A percentile compares a stretch with the other conserved stretches of the same genome.
Conservation (phyloP, 2,329 filamentous ascomycete genomes). For the Stachybotrys echinatus region DNA sequence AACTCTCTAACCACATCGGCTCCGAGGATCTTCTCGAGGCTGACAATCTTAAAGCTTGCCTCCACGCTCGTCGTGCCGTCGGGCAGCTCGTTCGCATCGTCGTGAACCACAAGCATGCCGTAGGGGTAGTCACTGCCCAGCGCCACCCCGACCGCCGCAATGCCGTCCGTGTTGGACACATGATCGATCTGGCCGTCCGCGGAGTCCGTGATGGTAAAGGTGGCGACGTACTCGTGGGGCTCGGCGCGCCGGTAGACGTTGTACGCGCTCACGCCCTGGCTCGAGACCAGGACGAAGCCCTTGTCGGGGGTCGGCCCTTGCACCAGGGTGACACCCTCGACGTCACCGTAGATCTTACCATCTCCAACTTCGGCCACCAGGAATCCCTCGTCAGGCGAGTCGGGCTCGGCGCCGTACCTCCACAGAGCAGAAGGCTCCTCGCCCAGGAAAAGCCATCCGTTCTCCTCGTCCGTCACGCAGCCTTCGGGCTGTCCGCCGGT, state of each 20-base stretch:
- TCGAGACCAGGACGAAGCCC: conserved; percentile 47
- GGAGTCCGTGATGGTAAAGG: conserved; percentile 40
- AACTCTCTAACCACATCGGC: conserved; percentile 12
- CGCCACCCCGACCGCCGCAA: conserved; percentile 37
- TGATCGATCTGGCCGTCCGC: conserved; percentile 36
- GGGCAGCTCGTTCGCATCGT: conserved; percentile 46
- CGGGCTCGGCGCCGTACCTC: conserved; percentile 46
- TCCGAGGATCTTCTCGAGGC: conserved; percentile 32
- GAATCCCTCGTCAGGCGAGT: conserved; percentile 25
- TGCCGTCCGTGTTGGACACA: conserved; percentile 49
- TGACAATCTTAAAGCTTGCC: conserved; percentile 46
- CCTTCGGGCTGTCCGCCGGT: conserved; percentile 49
- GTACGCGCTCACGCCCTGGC: conserved; percentile 47
- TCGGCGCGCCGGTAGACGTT: conserved; percentile 42
- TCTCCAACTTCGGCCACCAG: conserved; percentile 38
- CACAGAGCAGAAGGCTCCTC: conserved; percentile 48
- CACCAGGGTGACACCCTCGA: conserved; percentile 48
- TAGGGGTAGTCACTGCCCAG: conserved; percentile 35
- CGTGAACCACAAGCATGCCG: conserved; percentile 45
- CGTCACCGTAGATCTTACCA: conserved; percentile 42
- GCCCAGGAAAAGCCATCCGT: conserved; percentile 44
- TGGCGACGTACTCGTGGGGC: conserved; percentile 44
- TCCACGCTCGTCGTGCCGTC: conserved; percentile 37
- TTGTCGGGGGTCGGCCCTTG: conserved; percentile 34
- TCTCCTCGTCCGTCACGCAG: conserved; percentile 46